Evolutionary conservation across 2,329 filamentous ascomycete species (phyloP).

Genomic region (Clonostachys byssicola): DNA sequence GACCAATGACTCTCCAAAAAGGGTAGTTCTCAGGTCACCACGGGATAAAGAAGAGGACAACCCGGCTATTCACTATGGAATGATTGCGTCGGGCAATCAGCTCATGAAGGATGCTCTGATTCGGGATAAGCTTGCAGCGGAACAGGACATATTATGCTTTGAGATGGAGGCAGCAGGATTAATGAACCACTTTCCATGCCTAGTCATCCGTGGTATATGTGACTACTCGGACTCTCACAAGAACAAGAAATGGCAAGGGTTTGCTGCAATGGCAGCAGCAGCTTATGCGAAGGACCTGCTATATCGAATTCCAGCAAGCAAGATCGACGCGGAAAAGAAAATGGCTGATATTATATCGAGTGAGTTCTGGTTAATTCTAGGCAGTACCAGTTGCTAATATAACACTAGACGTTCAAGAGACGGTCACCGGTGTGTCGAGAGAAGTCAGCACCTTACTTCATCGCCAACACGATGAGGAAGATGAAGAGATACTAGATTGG

Average conservation of each 20-base stretch:
- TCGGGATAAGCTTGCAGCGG: conserved; percentile 20
- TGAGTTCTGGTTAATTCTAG: not conserved
- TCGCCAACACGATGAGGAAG: no score
- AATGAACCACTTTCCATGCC: conserved; percentile 12
- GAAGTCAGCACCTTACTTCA: no score
- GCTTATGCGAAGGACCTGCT: conserved; percentile 12
- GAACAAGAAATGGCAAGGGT: conserved; percentile 16
- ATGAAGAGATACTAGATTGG: conserved; percentile 24
- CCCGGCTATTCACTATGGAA: conserved; percentile 10
- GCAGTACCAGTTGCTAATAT: no score
- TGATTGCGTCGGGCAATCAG: conserved; percentile 23
- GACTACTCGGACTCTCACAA: conserved; percentile 24
- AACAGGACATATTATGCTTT: conserved; percentile 4
- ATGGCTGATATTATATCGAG: not conserved
- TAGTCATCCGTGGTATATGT: conserved; percentile 21
- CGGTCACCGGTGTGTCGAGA: no score
- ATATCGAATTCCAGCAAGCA: not conserved
- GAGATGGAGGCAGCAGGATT: not conserved
- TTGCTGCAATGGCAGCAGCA: conserved; percentile 14
- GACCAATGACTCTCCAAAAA: not conserved
- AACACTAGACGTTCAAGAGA: no score
- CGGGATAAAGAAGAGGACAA: not conserved
- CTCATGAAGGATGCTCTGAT: conserved; percentile 25
- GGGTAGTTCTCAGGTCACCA: not conserved
- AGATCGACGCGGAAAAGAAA: not conserved